Evolutionary conservation across 2,329 filamentous ascomycete genomes (phyloP).

Genomic region (Phialophora macrospora): DNA sequence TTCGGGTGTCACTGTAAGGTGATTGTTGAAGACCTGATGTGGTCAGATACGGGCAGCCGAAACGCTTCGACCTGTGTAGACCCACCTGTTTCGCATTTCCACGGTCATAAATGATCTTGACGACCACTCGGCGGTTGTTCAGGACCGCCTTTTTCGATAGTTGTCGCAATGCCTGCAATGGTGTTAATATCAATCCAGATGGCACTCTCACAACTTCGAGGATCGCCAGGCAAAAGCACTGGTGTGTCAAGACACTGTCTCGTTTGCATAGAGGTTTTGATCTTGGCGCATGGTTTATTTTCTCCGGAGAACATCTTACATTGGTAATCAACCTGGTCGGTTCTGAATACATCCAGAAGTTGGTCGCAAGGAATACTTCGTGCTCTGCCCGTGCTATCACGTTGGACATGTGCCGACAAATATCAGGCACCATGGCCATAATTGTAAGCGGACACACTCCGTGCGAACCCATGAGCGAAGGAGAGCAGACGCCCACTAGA

Average conservation of each 20-base stretch:
- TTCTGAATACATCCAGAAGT: constrained; percentile 73
- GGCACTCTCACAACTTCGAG: neutral
- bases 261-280: neutral
- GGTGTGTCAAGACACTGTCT: neutral
- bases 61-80: neutral
- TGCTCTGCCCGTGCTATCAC: constrained; percentile 72
- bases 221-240: neutral
- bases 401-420: constrained; percentile 75
- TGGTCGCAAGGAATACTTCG: constrained; percentile 76
- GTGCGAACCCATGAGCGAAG: constrained; percentile 63
- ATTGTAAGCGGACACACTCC: constrained; percentile 72
- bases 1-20: constrained; percentile 62
- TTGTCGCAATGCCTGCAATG: constrained; percentile 62
- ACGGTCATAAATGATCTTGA: constrained; percentile 78
- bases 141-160: constrained; percentile 68
- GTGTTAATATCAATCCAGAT: neutral
- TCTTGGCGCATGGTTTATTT: neutral
- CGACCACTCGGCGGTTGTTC: constrained; percentile 62
- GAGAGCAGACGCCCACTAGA: constrained; percentile 59
- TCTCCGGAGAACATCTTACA: constrained; percentile 11
- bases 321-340: constrained; percentile 71
- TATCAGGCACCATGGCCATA: constrained; percentile 71
- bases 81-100: constrained; percentile 65
- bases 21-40: constrained; percentile 58
- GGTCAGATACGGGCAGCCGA: constrained; percentile 50